Evolutionary conservation across 192 early-diverging fungal species (phyloP).

Genomic region (Podila epigama): DNA sequence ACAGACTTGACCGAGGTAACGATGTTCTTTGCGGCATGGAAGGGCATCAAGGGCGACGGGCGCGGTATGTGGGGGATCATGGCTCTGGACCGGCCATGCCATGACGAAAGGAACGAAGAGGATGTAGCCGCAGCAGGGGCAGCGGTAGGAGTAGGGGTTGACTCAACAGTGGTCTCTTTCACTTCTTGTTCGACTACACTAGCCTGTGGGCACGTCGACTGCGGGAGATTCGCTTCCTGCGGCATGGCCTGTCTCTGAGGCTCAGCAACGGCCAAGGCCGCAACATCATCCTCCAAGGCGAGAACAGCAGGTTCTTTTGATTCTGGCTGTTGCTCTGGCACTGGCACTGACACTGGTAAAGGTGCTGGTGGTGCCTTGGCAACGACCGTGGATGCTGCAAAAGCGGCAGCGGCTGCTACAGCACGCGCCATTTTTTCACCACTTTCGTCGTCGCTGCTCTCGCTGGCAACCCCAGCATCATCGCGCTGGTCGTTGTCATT

Average conservation of each 20-base stretch:
- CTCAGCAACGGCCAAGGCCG: no score
- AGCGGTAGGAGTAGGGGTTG: not conserved
- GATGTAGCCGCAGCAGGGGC: not conserved
- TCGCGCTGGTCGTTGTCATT: not conserved
- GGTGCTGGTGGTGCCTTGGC: no score
- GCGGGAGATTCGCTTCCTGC: no score
- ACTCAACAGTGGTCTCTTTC: no score
- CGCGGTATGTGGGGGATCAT: slow-evolving; percentile 40
- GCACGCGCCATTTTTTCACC: not conserved
- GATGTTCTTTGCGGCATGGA: slow-evolving; percentile 29
- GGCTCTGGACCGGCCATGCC: slow-evolving; percentile 33
- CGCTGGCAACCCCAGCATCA: no score
- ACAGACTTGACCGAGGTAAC: slow-evolving; percentile 28
- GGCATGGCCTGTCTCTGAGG: no score
- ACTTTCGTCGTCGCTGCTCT: not conserved
- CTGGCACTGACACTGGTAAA: no score
- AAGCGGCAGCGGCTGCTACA: slow-evolving; percentile 1
- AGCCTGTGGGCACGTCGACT: no score
- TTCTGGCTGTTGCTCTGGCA: not conserved
- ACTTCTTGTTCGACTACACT: no score
- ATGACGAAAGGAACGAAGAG: slow-evolving; percentile 35
- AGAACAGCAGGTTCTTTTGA: not conserved
- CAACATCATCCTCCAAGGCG: not conserved
- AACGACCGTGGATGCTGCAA: slow-evolving; percentile 1
- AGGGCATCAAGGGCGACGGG: slow-evolving; percentile 38